These are phyloP conservation scores for Pyrenochaeta sp. DNA, from an alignment of 2,329 filamentous ascomycete species.

Conservation along the genomic window DNA sequence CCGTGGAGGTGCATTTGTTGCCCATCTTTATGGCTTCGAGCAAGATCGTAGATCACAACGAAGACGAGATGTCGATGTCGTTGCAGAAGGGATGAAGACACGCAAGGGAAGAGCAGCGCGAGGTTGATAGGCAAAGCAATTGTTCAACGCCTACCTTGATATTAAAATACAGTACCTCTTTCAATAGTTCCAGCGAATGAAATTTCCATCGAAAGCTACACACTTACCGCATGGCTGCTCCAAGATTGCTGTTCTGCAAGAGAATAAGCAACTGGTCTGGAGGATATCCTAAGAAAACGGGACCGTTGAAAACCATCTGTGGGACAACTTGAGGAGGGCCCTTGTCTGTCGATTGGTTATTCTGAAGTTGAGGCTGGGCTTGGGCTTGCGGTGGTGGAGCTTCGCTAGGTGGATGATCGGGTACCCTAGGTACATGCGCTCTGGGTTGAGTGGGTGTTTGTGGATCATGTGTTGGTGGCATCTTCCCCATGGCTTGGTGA, in stretches of 20 bases:
- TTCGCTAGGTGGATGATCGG: constrained; percentile 17
- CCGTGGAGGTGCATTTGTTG: no score
- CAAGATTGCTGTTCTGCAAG: constrained; percentile 47
- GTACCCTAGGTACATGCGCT: constrained; percentile 17
- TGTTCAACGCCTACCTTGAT: constrained; percentile 27
- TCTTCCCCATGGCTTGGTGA: constrained; percentile 34
- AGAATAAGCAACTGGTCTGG: constrained; percentile 46
- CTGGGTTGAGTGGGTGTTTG: constrained; percentile 16
- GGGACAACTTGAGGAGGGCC: constrained; percentile 51
- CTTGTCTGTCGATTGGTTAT: constrained; percentile 12
- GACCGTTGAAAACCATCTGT: constrained; percentile 88
- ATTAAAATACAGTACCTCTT: constrained; percentile 37
- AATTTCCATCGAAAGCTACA: constrained; percentile 5
- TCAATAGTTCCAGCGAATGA: constrained; percentile 16
- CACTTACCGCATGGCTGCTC: constrained; percentile 34
- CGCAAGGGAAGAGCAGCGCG: constrained; percentile 3
- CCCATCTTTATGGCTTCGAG: no score
- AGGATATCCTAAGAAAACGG: constrained; percentile 88
- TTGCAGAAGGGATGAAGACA: not conserved
- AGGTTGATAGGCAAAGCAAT: constrained; percentile 18
- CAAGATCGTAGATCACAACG: no score
- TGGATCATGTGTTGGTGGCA: constrained; percentile 8
- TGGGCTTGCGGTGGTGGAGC: constrained; percentile 11
- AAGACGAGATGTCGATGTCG: no score
- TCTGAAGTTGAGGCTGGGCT: no score